phyloP scores from a whole-genome alignment of 371 early-diverging fungal genomes.

The Haplosporangium sp. region DNA sequence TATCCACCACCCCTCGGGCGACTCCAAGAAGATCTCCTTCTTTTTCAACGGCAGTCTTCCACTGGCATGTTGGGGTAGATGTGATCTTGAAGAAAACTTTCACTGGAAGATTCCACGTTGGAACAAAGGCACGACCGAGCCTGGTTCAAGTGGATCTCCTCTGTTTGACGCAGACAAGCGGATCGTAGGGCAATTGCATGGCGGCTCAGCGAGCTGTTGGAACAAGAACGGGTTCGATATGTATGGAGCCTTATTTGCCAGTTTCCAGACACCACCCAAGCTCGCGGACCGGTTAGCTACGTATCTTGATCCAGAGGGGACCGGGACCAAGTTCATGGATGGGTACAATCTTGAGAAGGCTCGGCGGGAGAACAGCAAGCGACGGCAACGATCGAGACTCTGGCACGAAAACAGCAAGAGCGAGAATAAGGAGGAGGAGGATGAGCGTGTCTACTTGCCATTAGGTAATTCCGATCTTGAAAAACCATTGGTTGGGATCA shows the following conservation, averaged over 20 bases:
- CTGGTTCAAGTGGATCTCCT: conserved; percentile 64
- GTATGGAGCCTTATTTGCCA: conserved; percentile 58
- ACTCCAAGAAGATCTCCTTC: conserved; percentile 62
- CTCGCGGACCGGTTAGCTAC: conserved; percentile 38
- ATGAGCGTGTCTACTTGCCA: background rate
- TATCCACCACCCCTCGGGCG: conserved; percentile 65
- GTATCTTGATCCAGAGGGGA: conserved; percentile 50
- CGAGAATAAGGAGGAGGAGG: background rate
- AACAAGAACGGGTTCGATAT: conserved; percentile 61
- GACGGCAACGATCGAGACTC: background rate
- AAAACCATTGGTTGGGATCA: background rate
- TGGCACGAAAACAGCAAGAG: no score
- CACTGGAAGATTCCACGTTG: conserved; percentile 52
- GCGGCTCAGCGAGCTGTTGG: conserved; percentile 60
- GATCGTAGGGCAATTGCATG: conserved; percentile 65
- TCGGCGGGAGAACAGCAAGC: conserved; percentile 12
- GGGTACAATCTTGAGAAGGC: conserved; percentile 36
- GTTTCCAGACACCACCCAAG: conserved; percentile 45
- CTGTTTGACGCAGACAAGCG: conserved; percentile 59
- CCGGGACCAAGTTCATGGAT: conserved; percentile 40
- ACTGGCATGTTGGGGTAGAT: conserved; percentile 57
- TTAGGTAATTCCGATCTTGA: conserved; percentile 14
- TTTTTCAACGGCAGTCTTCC: conserved; percentile 43
- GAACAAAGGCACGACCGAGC: conserved; percentile 60
- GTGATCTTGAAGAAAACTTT: conserved; percentile 19